Conservation (phyloP, 2,329 filamentous ascomycete species). For the Lasiodiplodia theobromae region DNA sequence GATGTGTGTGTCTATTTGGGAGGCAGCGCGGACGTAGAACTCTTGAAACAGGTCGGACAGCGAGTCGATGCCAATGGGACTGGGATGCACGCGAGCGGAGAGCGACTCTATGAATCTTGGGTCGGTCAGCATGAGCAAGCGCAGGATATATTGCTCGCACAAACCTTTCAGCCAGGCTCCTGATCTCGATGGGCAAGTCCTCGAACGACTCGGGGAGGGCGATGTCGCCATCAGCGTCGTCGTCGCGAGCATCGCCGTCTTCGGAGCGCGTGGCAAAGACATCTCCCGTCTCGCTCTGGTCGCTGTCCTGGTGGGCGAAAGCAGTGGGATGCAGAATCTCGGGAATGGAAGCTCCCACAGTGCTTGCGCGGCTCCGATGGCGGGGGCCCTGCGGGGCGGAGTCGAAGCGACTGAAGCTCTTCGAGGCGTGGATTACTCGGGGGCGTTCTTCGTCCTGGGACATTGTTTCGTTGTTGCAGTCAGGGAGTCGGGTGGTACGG, state of each 20-base stretch:
- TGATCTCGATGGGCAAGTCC: conserved; percentile 91
- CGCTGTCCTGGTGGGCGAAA: conserved; percentile 45
- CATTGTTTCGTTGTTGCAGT: conserved; percentile 20
- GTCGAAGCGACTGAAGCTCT: conserved; percentile 60
- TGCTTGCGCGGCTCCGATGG: conserved; percentile 54
- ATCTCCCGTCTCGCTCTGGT: conserved; percentile 43
- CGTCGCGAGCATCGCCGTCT: conserved; percentile 38
- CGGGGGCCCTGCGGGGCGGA: conserved; percentile 42
- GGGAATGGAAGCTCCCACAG: conserved; percentile 50
- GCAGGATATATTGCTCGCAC: neutral
- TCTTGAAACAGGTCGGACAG: conserved; percentile 91
- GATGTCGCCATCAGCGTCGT: conserved; percentile 35
- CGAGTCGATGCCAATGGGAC: conserved; percentile 81
- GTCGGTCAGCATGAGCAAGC: conserved; percentile 21
- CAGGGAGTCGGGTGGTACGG: conserved; percentile 18
- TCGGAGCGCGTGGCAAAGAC: conserved; percentile 52
- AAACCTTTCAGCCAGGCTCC: conserved; percentile 87
- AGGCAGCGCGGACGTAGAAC: conserved; percentile 83
- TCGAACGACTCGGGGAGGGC: conserved; percentile 73
- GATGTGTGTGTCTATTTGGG: conserved; percentile 87
- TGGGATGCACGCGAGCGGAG: conserved; percentile 83
- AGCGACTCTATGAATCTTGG: conserved; percentile 88
- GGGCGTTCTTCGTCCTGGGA: conserved; percentile 42
- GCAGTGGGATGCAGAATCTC: conserved; percentile 53
- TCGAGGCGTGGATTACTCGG: conserved; percentile 50